Evolutionary conservation across 2,329 filamentous ascomycete species (phyloP), one percentile per base, ranked within the genome.

Genomic region (Botrytis elliptica): DNA sequence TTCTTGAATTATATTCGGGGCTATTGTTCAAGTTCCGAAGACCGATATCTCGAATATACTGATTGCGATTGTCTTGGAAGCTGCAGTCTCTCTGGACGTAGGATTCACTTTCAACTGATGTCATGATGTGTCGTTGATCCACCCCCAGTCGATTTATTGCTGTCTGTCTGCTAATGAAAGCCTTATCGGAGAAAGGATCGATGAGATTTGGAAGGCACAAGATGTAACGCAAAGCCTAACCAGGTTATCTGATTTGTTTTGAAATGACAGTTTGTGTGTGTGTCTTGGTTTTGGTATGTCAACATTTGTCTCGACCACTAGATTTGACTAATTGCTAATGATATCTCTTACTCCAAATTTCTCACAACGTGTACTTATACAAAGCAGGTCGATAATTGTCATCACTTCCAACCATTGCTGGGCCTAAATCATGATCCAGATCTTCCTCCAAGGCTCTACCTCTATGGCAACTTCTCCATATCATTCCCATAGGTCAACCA

Each of bases 321-420:
- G 36, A 40, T 40, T n/a, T n/a, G 22, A 18, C 36, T 63, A 4
- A 40, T 40, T 63, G 22, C 36, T 63, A 38, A 63, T 63, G 25
- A 8, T n/a, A 63, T 63, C 60, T 63, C 36, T 40, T 16, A 16
- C 60, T 40, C 3, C 22, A 14, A 9, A n/a, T 63, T 63, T 62
- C 25, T n/a, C 60, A 18, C 16, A 62, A 62, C 60, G 38, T 63
- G 36, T 63, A 63, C 60, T 63, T 63, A 63, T 63, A 63, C 60
- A 18, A 9, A 40, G 9, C 36, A 63, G 40, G 36, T 63, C 14
- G 10, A 63, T 40, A 10, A 40, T 18, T 63, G 60, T n/a, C 22
- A 63, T 40, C 12, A 63, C 36, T 40, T 40, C 60, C 60, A 63
- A 63, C 60, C 60, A 18, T 63, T 63, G 1, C 36, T 63, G 36